Evolutionary conservation across 768 basidiomycete genomes (phyloP).

Genomic region (Suillus bovinus): DNA sequence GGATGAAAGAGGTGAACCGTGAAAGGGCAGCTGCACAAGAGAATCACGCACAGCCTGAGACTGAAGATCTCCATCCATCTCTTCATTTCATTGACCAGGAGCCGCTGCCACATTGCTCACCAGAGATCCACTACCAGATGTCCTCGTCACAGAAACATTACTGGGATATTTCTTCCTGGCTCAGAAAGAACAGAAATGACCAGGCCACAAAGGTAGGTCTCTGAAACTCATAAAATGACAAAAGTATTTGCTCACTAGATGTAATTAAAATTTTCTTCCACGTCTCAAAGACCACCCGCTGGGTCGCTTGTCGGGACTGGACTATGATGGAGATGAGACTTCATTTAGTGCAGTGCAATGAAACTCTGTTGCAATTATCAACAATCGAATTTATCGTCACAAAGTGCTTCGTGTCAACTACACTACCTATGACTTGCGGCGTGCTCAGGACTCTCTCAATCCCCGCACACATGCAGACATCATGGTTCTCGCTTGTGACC

Average conservation of each 20-base stretch:
- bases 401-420: conserved; percentile 17
- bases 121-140: conserved; percentile 22
- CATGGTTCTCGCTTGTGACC: too few relatives aligned
- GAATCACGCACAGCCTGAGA: too few relatives aligned
- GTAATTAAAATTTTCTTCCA: conserved; percentile 22
- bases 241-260: background rate
- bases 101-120: conserved; percentile 4
- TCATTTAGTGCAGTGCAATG: conserved; percentile 22
- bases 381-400: conserved; percentile 28
- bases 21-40: too few relatives aligned
- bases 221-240: background rate
- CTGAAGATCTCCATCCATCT: background rate
- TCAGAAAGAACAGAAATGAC: conserved; percentile 12
- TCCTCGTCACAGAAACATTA: conserved; percentile 8
- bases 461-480: too few relatives aligned
- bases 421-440: too few relatives aligned
- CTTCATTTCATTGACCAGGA: conserved; percentile 14
- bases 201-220: conserved; percentile 13
- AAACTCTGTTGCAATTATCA: conserved; percentile 20
- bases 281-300: conserved; percentile 23
- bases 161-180: conserved; percentile 11
- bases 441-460: too few relatives aligned
- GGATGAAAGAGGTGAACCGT: too few relatives aligned
- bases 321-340: conserved; percentile 29
- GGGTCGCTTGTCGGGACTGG: conserved; percentile 4